Evolutionary conservation across 441 rosid species (phyloP), one percentile per base, ranked within the genome.

Genomic region (Arabidopsis lyrata): DNA sequence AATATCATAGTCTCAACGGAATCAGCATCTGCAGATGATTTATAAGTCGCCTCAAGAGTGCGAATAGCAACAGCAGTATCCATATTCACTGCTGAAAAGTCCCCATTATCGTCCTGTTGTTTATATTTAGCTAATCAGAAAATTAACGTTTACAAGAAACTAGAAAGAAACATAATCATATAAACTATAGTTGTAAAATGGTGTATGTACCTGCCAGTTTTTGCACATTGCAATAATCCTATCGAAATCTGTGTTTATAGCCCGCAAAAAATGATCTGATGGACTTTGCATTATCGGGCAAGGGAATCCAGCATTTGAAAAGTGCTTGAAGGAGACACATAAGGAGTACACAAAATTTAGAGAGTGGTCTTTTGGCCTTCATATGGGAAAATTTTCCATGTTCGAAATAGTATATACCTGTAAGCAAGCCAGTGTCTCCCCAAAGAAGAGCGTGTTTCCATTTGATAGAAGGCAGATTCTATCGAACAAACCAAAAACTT

Each of bases 211-310:
- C 99, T 92, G 98, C 97, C 97, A 95, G 75, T 85, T 93, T 86
- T 93, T 95, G 89, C 99, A 93, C 98, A 93, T 93, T n/a, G 93
- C 97, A 78, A 95, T 95, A 67, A 95, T 95, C 84, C 98, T 88
- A 83, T 95, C 99, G 47, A 95, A 95, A 77, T 95, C 99, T 2
- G 98, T 93, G 87, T 95, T 95, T 80, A 95, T 91, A 20, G 99
- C 98, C 36, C 99, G 94, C 77, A 95, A 82, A 61, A 95, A 93
- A 82, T 95, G 99, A 87, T 95, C 99, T 1, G 99, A 91, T 66
- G 99, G 99, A 81, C 99, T 95, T 93, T 95, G 99, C 99, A 95
- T 95, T 57, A 95, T 95, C 3, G 99, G 99, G 79, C 99, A 95
- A 62, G 99, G 99, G 80, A 95, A 95, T 87, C 99, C 99, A 72